Percentiles rank a stretch among this genome's conserved stretches.
These are phyloP conservation scores for Achlya hypogyna DNA, from an alignment of 352 stramenopile species.

Conservation along the genomic window DNA sequence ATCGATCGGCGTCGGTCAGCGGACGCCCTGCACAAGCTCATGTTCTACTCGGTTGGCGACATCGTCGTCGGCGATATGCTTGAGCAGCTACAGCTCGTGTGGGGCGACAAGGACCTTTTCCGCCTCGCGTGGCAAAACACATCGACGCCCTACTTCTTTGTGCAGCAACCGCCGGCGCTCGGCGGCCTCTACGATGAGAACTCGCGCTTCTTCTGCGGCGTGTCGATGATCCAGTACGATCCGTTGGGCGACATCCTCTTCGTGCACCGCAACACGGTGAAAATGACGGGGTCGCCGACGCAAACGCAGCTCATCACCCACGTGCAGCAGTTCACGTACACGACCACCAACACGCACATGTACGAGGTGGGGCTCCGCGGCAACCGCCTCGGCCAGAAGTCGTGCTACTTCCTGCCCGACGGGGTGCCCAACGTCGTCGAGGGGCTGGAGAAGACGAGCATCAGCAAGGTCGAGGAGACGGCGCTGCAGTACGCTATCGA, in stretches of 20 bases:
- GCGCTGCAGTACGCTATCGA: constrained; percentile 16
- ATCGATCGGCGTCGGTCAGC: constrained; percentile 41
- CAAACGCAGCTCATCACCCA: constrained; percentile 57
- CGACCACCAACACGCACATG: constrained; percentile 26
- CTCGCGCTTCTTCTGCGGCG: constrained; percentile 55
- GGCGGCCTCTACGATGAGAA: constrained; percentile 35
- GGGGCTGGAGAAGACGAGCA: background rate
- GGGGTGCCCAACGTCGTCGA: constrained; percentile 2
- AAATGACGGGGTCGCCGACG: constrained; percentile 38
- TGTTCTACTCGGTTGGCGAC: constrained; percentile 49
- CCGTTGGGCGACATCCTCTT: constrained; percentile 38
- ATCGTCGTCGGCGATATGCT: constrained; percentile 26
- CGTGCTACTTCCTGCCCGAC: constrained; percentile 5
- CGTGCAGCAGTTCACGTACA: constrained; percentile 41
- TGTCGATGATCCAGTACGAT: constrained; percentile 67
- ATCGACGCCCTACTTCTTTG: constrained; percentile 47
- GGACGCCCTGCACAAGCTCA: constrained; percentile 43
- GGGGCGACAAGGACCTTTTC: constrained; percentile 76
- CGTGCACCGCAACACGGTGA: constrained; percentile 56
- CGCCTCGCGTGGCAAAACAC: constrained; percentile 72
- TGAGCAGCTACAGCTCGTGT: constrained; percentile 43
- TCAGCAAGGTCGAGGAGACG: background rate
- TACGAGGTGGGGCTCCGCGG: constrained; percentile 31
- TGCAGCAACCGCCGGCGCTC: constrained; percentile 35
- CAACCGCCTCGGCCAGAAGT: background rate